Percentiles rank a stretch among this genome's conserved stretches.
Evolutionary conservation across 371 early-diverging fungal genomes (phyloP).

Genomic region (Scutellospora calospora): DNA sequence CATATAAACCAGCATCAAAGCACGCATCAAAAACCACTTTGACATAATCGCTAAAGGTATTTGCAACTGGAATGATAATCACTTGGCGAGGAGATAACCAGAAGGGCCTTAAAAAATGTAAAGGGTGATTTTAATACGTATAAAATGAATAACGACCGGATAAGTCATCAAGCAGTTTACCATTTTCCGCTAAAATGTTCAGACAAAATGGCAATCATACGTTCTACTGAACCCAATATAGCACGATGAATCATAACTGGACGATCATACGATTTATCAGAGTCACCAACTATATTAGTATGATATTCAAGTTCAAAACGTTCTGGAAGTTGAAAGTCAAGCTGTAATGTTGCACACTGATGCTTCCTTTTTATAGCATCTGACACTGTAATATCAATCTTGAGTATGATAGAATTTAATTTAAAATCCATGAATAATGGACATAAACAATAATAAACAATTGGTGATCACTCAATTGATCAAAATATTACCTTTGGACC

Average conservation of each 20-base stretch:
- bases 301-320: conserved; percentile 89
- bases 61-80: conserved; percentile 86
- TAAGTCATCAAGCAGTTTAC: conserved; percentile 44
- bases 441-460: not conserved
- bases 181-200: conserved; percentile 91
- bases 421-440: not conserved
- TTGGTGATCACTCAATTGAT: not conserved
- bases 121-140: not conserved
- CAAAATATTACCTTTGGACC: conserved; percentile 87
- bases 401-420: conserved; percentile 54
- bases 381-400: conserved; percentile 97
- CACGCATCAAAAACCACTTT: conserved; percentile 59
- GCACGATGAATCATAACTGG: conserved; percentile 98
- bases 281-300: conserved; percentile 52
- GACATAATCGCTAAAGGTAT: conserved; percentile 57
- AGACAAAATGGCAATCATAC: conserved; percentile 94
- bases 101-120: conserved; percentile 74
- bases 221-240: conserved; percentile 92
- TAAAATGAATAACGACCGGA: not conserved
- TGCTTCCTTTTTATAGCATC: conserved; percentile 94
- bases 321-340: conserved; percentile 95
- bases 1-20: conserved; percentile 72
- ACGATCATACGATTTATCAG: conserved; percentile 58
- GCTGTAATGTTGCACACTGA: conserved; percentile 99
- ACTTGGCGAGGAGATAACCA: conserved; percentile 99